A percentile compares a stretch with the other conserved stretches of the same genome.
phyloP scores from a whole-genome alignment of 106 monocot species.

The Allium sativum region DNA sequence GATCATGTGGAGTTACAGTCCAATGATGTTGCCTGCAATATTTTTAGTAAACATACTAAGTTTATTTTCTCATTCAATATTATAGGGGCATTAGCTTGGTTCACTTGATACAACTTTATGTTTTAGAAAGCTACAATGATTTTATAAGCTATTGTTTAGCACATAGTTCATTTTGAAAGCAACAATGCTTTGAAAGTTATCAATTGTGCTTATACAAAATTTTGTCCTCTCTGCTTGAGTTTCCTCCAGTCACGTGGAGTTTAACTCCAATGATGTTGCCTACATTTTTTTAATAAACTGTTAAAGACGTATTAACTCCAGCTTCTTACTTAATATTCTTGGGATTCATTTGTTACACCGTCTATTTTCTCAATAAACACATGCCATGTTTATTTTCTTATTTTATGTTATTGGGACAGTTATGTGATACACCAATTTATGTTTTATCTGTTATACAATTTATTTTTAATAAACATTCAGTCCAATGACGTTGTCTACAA shows the following conservation, averaged over 20 bases:
- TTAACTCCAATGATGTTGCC: slow-evolving; percentile 5
- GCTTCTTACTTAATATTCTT: background rate
- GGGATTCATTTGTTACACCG: background rate
- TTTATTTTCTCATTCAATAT: too few species aligned
- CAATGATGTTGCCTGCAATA: slow-evolving; percentile 34
- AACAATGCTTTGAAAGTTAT: slow-evolving; percentile 3
- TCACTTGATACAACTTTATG: background rate
- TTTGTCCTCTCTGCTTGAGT: slow-evolving; percentile 6
- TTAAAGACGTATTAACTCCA: background rate
- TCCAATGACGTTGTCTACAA: too few species aligned
- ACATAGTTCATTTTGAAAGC: slow-evolving; percentile 10
- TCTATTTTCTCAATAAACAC: background rate
- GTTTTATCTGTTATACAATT: too few species aligned
- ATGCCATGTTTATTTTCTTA: too few species aligned
- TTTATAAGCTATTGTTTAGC: background rate
- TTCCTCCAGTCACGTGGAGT: background rate
- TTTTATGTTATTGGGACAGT: too few species aligned
- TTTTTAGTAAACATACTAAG: background rate
- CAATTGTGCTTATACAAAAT: slow-evolving; percentile 10
- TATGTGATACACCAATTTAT: too few species aligned
- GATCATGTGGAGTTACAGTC: slow-evolving; percentile 24
- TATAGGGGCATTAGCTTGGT: too few species aligned
- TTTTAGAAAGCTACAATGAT: background rate
- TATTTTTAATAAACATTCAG: too few species aligned
- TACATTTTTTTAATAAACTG: background rate